Evolutionary conservation across 148 eudicot species (phyloP).

Genomic region (Rhododendron simsii): DNA sequence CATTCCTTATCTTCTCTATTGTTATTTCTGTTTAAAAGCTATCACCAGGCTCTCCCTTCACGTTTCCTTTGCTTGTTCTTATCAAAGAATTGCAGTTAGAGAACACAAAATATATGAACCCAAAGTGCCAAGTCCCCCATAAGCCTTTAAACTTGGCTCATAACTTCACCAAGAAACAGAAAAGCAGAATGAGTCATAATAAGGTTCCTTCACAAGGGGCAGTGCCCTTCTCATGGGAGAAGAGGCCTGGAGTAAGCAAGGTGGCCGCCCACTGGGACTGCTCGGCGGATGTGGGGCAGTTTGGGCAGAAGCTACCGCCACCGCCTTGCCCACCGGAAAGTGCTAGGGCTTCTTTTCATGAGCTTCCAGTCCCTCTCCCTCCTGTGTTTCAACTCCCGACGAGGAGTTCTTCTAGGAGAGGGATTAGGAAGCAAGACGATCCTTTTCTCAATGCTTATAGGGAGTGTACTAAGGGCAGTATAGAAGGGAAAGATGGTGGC

Average conservation of each 20-base stretch:
- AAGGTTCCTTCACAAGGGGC: conserved; percentile 20
- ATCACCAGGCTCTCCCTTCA: not conserved
- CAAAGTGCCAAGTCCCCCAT: not conserved
- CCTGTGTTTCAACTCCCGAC: not conserved
- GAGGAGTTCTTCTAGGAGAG: conserved; percentile 14
- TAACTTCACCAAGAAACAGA: not conserved
- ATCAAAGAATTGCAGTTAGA: not conserved
- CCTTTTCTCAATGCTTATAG: conserved; percentile 36
- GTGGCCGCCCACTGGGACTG: not conserved
- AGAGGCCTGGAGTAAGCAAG: conserved; percentile 36
- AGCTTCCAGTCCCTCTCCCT: conserved; percentile 26
- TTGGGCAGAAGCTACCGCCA: not conserved
- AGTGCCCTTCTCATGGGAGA: conserved; percentile 47
- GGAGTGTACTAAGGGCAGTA: conserved; percentile 16
- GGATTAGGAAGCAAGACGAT: conserved; percentile 15
- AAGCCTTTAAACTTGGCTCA: not conserved
- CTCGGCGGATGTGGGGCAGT: not conserved
- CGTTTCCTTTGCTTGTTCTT: not conserved
- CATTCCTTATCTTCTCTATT: not conserved
- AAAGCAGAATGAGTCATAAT: conserved; percentile 22
- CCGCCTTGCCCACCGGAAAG: not conserved
- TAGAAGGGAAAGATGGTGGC: not conserved
- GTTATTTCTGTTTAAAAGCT: not conserved
- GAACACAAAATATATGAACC: not conserved
- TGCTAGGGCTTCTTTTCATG: not conserved